Base-by-base conservation (phyloP, 805 yeast species). In the Yarrowia porcina region DNA sequence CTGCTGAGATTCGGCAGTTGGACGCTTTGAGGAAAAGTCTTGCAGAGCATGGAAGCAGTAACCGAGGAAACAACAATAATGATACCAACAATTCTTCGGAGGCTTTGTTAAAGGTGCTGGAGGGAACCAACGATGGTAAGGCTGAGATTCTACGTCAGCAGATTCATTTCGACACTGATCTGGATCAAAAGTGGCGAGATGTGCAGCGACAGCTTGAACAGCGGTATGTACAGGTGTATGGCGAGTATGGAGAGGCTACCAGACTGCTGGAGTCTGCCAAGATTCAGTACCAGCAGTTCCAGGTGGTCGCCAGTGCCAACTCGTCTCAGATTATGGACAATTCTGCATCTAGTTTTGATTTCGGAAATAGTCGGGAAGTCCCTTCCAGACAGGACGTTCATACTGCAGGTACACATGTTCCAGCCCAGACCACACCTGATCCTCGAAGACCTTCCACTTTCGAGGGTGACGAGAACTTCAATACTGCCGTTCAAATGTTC, bases 181-280 rank as follows among this genome's bases (percentile, higher is more conserved):
- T 74, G 10, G 79, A 76, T 57, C 67, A 65, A 17, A 69, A 70
- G 18, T 76, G 79, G 79, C 65, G 66, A 23, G 67, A 70, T n/a
- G 68, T 69, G 1, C 77, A 73, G 52, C 69, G 72, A 52, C 68
- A 67, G 2, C 69, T 76, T 30, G 79, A 76, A 60, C 62, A 68
- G 62, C 66, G 75, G 6, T 76, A 76, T 59, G 67, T 74, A 3
- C 68, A 69, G 35, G 76, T 74, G 12, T 73, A 72, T 36, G 67
- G 70, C 25, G 68, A 68, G 50, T 74, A 69, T 44, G 72, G 74
- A 23, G 71, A 68, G 20, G 74, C 77, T 3, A 65, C 66, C 5
- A 66, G 66, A 18, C 65, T 66, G 12, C 62, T 67, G 52, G 52
- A 62, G n/a, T 61, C 61, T 21, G 65, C 67, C 8, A 32, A 42